Evolutionary conservation across 1,139 yeast species (phyloP), one percentile per base, ranked within the genome.

Genomic region (Debaryomycetaceae sp.): DNA sequence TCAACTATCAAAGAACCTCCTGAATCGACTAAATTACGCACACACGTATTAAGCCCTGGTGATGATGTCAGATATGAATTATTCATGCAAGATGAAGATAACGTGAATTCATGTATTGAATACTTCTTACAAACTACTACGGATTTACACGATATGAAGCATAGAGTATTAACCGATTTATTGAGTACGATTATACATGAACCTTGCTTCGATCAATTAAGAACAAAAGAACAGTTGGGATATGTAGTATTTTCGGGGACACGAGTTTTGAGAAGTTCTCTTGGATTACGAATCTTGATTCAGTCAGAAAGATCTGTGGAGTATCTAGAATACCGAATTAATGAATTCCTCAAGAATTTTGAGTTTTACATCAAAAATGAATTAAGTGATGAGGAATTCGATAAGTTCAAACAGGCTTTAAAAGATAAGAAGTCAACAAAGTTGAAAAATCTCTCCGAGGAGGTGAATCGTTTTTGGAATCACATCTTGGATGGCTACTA

Each of bases 141-240:
- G 30, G 59, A 74, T 19, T 54, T 59, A 3, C 52, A 61, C 9
- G 58, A 65, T 41, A 52, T 51, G 15, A 56, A 52, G 32, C 43
- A 58, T 28, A 56, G 71, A 35, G 67, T 88, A 0, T 56, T 78
- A 39, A 71, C 84, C 15, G 89, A 85, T 38, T 64, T 92, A 39
- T 61, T 88, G 37, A 77, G 84, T 0, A 89, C 87, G 41, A 73
- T 89, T 45, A 70, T 85, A 37, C 79, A 78, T 46, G 98, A 91
- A 57, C 97, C 97, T 1, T 86, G 91, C 40, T 92, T 92, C 61
- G 83, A 87, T 58, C 87, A 86, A 48, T 73, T 92, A 42, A 76
- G 98, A 61, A 92, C 98, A 3, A 83, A 87, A 52, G 98, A 92
- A 61, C 98, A 92, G 49, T 59, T 83, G 36, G 88, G 87, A 0